Conservation (phyloP, 805 yeast species). For the Starmerella etchellsii region DNA sequence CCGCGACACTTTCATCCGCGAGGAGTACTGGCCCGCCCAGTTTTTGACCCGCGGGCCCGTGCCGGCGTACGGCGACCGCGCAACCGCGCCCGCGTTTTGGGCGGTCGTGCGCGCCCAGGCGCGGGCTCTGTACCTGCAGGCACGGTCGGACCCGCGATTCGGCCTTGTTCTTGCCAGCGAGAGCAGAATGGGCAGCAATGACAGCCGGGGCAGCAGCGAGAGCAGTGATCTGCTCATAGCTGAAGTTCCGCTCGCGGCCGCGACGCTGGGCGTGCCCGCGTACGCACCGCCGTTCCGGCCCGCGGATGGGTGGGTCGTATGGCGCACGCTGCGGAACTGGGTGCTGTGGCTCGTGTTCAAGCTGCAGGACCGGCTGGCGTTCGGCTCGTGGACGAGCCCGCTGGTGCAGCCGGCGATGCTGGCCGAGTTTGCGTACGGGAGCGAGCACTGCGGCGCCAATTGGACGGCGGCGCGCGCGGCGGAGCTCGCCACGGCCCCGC, state of each 20-base stretch:
- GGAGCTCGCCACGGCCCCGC: conserved; percentile 3
- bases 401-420: conserved; percentile 2
- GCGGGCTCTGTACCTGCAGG: conserved; percentile 1
- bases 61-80: background rate
- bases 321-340: background rate
- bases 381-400: conserved; percentile 2
- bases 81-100: conserved; percentile 3
- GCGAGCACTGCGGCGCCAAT: background rate
- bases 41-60: conserved; percentile 2
- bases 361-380: conserved; percentile 8
- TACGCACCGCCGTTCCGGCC: conserved; percentile 3
- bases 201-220: no score
- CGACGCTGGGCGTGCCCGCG: conserved; percentile 3
- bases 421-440: conserved; percentile 7
- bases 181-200: no score
- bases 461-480: conserved; percentile 3
- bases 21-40: conserved; percentile 8
- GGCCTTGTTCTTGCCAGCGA: conserved; percentile 1
- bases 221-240: no score
- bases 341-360: background rate
- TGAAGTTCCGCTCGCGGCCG: no score
- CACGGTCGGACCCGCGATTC: conserved; percentile 5
- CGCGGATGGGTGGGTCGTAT: background rate
- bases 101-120: conserved; percentile 1
- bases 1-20: conserved; percentile 9